A percentile compares a stretch with the other conserved stretches of the same genome.
Evolutionary conservation across 169 alveolate species (phyloP).

Genomic region (Perkinsus marinus): DNA sequence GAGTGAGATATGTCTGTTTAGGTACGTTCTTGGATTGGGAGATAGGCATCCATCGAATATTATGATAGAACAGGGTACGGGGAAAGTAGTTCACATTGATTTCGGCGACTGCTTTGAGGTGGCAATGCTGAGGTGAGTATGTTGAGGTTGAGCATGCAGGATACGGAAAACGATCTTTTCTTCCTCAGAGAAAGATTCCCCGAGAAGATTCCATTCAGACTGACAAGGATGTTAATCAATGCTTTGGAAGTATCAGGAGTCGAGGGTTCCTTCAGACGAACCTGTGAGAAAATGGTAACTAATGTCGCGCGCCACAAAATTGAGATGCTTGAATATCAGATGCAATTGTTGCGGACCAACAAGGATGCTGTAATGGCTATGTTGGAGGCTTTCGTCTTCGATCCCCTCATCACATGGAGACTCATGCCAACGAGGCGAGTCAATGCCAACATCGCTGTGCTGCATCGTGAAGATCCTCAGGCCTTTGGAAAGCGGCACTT

Average conservation of each 20-base stretch:
- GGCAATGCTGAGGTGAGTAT: constrained; percentile 44
- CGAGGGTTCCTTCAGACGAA: constrained; percentile 52
- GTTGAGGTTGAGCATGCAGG: no score
- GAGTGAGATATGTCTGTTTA: neutral
- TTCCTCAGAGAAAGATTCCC: constrained; percentile 67
- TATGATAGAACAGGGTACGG: constrained; percentile 67
- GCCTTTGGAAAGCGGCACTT: neutral
- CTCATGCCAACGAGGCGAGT: constrained; percentile 21
- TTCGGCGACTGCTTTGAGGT: constrained; percentile 82
- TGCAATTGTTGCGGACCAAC: constrained; percentile 54
- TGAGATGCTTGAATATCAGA: neutral
- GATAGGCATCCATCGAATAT: constrained; percentile 83
- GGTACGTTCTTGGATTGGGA: constrained; percentile 76
- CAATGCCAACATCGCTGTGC: constrained; percentile 2
- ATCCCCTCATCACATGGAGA: constrained; percentile 60
- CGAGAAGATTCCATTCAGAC: constrained; percentile 78
- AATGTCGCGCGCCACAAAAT: neutral
- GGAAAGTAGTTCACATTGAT: constrained; percentile 74
- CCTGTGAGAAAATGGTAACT: constrained; percentile 47
- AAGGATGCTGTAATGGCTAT: constrained; percentile 68
- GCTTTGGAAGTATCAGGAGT: constrained; percentile 59
- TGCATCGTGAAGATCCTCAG: neutral
- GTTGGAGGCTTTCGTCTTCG: constrained; percentile 66
- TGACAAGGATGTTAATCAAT: constrained; percentile 76
- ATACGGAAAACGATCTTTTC: no score